Percentiles rank a stretch among this genome's conserved stretches.
phyloP scores from a whole-genome alignment of 2,329 filamentous ascomycete species.

The Phyllosticta paracitricarpa region DNA sequence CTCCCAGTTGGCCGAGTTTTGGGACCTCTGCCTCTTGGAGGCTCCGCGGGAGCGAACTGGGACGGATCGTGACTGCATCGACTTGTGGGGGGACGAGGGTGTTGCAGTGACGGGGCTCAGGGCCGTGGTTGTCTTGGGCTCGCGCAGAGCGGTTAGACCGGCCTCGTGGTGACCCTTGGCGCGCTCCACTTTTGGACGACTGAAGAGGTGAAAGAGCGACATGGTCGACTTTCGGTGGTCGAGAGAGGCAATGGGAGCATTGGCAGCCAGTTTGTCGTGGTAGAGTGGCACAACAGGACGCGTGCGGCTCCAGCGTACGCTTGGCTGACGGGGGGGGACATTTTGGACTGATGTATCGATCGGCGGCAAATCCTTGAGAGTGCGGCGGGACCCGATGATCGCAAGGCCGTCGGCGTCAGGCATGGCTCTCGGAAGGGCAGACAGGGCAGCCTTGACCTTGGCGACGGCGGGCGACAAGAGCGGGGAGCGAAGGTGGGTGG shows the following conservation, averaged over 20 bases:
- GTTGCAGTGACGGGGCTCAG: constrained; percentile 7
- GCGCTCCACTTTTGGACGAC: constrained; percentile 39
- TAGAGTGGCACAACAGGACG: constrained; percentile 23
- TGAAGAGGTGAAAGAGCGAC: constrained; percentile 42
- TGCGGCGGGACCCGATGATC: constrained; percentile 14
- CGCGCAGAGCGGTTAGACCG: constrained; percentile 26
- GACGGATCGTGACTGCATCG: background rate
- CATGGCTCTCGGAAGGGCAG: constrained; percentile 15
- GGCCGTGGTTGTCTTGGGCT: constrained; percentile 7
- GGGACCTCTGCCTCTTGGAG: background rate
- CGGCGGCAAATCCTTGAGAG: constrained; percentile 17
- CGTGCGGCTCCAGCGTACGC: constrained; percentile 28
- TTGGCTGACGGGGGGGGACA: constrained; percentile 15
- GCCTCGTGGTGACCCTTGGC: constrained; percentile 36
- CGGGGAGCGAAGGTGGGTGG: background rate
- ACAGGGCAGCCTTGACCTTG: constrained; percentile 7
- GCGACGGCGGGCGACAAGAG: background rate
- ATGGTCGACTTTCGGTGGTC: constrained; percentile 32
- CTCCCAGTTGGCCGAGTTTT: constrained; percentile 30
- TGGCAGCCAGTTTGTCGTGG: constrained; percentile 7
- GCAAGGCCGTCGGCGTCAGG: constrained; percentile 15
- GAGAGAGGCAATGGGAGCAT: constrained; percentile 12
- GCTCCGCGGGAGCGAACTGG: background rate
- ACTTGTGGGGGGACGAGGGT: background rate
- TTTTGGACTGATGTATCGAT: constrained; percentile 10